These are phyloP conservation scores for Thraustochytrium striatum DNA, from an alignment of 352 stramenopile genomes.

Conservation along the genomic window DNA sequence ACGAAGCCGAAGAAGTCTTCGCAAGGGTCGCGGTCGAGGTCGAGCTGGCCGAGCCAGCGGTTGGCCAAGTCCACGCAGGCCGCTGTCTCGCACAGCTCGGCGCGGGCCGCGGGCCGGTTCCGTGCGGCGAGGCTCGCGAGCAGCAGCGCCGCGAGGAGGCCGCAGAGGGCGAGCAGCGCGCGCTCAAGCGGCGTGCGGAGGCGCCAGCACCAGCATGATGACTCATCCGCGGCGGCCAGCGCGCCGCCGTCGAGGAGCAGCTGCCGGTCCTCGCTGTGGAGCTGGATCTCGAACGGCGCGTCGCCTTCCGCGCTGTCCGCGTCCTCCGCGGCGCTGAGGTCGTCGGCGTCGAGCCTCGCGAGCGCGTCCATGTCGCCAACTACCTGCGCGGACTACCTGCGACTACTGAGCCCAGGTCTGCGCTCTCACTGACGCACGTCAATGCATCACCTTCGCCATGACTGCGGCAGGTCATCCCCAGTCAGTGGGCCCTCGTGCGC, in stretches of 20 bases:
- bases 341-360: too few relatives aligned
- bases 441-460: too few relatives aligned
- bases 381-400: too few relatives aligned
- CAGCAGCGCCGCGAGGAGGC: neutral
- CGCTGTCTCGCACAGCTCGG: constrained; percentile 11
- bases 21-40: constrained; percentile 67
- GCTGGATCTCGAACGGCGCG: neutral
- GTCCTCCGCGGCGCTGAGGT: neutral
- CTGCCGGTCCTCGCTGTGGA: neutral
- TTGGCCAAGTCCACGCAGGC: constrained; percentile 19
- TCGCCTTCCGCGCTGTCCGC: neutral
- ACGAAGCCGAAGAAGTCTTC: constrained; percentile 71
- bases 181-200: neutral
- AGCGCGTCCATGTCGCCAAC: too few relatives aligned
- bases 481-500: too few relatives aligned
- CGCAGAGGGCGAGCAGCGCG: neutral
- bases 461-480: too few relatives aligned
- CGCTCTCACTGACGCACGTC: too few relatives aligned
- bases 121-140: neutral
- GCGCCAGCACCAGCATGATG: neutral
- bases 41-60: constrained; percentile 50
- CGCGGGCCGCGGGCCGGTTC: neutral
- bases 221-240: neutral
- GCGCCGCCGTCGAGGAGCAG: neutral
- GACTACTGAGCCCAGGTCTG: too few relatives aligned